Evolutionary conservation across 164 flowering plant species (phyloP).

Genomic region (Akebia trifoliata): DNA sequence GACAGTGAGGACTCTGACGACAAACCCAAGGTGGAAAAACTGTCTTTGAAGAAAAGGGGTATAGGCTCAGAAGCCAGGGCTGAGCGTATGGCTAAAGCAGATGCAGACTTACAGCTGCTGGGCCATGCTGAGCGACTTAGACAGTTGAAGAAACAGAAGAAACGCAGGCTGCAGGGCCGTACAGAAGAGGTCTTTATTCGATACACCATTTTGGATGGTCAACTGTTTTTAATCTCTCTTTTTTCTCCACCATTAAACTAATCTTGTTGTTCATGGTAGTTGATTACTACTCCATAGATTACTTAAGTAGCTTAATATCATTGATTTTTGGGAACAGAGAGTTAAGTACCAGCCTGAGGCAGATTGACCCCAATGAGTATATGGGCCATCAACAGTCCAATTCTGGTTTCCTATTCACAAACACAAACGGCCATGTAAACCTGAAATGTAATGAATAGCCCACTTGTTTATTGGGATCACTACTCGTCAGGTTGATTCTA

Average conservation of each 20-base stretch:
- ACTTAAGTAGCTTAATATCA: background rate
- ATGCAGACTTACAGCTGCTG: constrained; percentile 72
- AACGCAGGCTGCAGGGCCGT: constrained; percentile 82
- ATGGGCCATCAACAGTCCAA: too few relatives aligned
- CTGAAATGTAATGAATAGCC: too few relatives aligned
- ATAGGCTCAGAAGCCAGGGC: constrained; percentile 91
- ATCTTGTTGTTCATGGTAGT: background rate
- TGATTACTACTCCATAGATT: background rate
- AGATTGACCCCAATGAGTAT: too few relatives aligned
- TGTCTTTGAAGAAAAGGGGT: constrained; percentile 77
- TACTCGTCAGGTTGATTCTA: too few relatives aligned
- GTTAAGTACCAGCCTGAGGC: too few relatives aligned
- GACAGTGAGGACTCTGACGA: constrained; percentile 38
- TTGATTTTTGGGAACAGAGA: too few relatives aligned
- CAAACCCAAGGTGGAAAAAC: constrained; percentile 52
- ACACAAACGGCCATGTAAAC: too few relatives aligned
- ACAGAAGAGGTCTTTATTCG: constrained; percentile 67
- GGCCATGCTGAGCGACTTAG: constrained; percentile 61
- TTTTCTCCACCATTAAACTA: background rate
- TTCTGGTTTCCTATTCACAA: too few relatives aligned
- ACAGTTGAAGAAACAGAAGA: constrained; percentile 72
- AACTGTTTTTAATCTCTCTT: background rate
- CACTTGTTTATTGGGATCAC: too few relatives aligned
- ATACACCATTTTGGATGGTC: background rate
- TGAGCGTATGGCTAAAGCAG: constrained; percentile 69